A percentile compares a stretch with the other conserved stretches of the same genome.
phyloP scores from a whole-genome alignment of 371 early-diverging fungal genomes.

The Nematocida ausubeli region DNA sequence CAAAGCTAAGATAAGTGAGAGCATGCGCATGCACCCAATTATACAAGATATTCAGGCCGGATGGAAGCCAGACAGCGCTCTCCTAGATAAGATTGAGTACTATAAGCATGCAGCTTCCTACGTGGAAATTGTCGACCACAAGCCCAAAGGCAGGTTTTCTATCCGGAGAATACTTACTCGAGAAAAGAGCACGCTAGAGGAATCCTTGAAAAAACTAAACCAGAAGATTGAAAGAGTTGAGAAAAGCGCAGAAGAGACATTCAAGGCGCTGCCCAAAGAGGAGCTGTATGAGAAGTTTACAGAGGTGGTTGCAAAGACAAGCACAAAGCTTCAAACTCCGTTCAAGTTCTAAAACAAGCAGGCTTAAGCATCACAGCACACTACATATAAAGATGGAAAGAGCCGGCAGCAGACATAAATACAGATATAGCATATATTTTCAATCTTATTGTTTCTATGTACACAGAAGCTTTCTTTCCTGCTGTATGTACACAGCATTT shows the following conservation, averaged over 20 bases:
- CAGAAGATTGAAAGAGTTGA: conserved; percentile 13
- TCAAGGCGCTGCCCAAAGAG: conserved; percentile 6
- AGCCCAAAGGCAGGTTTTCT: conserved; percentile 40
- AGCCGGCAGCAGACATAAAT: not conserved
- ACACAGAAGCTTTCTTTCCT: too few species aligned
- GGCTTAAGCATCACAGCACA: too few species aligned
- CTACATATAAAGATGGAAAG: not conserved
- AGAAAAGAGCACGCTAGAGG: conserved; percentile 9
- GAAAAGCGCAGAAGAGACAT: not conserved
- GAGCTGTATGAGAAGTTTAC: conserved; percentile 42
- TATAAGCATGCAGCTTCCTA: conserved; percentile 29
- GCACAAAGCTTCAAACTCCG: not conserved
- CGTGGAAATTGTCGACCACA: conserved; percentile 23
- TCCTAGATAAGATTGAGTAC: conserved; percentile 23
- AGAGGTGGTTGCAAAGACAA: not conserved
- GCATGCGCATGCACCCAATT: conserved; percentile 8
- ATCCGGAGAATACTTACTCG: conserved; percentile 27
- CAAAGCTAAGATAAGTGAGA: not conserved
- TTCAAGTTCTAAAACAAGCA: not conserved
- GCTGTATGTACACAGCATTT: too few species aligned
- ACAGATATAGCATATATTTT: too few species aligned
- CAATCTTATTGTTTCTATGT: too few species aligned
- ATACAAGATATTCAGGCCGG: conserved; percentile 11
- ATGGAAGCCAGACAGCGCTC: conserved; percentile 2
- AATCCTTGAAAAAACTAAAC: conserved; percentile 12